These are phyloP conservation scores for Thielaviopsis musarum DNA, from an alignment of 2,329 filamentous ascomycete genomes.

Conservation along the genomic window DNA sequence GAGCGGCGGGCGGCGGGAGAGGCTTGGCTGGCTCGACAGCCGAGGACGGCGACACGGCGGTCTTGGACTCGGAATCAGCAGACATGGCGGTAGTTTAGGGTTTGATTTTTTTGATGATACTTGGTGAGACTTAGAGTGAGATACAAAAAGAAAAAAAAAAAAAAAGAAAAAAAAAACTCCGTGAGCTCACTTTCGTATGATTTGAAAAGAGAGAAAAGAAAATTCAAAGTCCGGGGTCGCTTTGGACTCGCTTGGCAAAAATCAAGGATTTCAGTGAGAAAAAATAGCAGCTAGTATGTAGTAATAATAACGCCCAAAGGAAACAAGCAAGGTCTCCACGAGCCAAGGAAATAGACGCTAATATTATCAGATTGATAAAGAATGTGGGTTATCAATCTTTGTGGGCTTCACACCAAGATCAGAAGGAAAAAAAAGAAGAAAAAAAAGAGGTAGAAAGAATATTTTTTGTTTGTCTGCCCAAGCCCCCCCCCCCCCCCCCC, in stretches of 20 bases:
- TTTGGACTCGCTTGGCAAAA: too few relatives aligned
- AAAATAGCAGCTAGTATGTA: not conserved
- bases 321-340: not conserved
- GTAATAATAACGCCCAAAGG: not conserved
- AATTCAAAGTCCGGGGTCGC: too few relatives aligned
- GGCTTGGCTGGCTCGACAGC: conserved; percentile 4
- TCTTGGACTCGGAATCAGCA: not conserved
- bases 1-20: conserved; percentile 10
- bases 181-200: too few relatives aligned
- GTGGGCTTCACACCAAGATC: not conserved
- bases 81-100: not conserved
- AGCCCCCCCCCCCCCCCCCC: too few relatives aligned
- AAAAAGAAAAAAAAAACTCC: not conserved
- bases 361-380: not conserved
- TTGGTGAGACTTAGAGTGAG: not conserved
- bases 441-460: not conserved
- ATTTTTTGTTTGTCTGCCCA: not conserved
- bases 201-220: too few relatives aligned
- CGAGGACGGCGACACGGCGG: not conserved
- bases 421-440: not conserved
- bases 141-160: not conserved
- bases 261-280: not conserved
- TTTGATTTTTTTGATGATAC: not conserved
- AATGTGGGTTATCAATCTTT: not conserved
- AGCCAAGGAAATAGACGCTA: not conserved